phyloP scores from a whole-genome alignment of 2,329 filamentous ascomycete genomes.

The Hymenoscyphus fructigenus region DNA sequence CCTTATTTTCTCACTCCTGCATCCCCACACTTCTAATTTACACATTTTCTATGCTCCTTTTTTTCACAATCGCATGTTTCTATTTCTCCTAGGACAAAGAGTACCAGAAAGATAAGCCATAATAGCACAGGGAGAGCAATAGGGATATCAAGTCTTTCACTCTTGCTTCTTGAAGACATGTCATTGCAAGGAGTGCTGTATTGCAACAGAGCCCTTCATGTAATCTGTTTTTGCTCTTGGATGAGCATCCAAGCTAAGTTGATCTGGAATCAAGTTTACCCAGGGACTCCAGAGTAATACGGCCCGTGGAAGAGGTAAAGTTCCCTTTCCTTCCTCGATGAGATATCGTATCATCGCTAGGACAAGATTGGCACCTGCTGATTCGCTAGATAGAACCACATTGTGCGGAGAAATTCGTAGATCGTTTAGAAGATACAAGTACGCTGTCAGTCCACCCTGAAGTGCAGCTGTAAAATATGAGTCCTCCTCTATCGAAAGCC shows the following conservation, averaged over 20 bases:
- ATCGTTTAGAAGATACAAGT: neutral
- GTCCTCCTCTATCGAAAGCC: slow-evolving; percentile 2
- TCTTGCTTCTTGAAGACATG: no score
- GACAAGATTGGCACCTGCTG: slow-evolving; percentile 4
- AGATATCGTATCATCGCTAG: slow-evolving; percentile 4
- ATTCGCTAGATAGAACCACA: slow-evolving; percentile 5
- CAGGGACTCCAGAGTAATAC: slow-evolving; percentile 4
- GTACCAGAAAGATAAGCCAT: no score
- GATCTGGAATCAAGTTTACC: neutral
- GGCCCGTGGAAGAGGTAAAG: slow-evolving; percentile 6
- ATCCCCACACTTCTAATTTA: no score
- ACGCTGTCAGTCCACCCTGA: slow-evolving; percentile 4
- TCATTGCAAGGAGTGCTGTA: no score
- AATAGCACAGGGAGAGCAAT: no score
- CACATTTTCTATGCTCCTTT: no score
- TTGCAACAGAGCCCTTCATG: no score
- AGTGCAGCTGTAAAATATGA: slow-evolving; percentile 6
- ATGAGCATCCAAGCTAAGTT: neutral
- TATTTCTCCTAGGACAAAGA: no score
- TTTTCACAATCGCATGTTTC: no score
- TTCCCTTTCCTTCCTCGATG: neutral
- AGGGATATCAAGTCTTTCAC: no score
- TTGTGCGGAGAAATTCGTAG: neutral
- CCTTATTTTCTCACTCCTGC: no score
- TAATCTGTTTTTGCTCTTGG: slow-evolving; percentile 3